These are phyloP conservation scores for Cinchona pubescens DNA, from an alignment of 257 asterid species.

Conservation along the genomic window DNA sequence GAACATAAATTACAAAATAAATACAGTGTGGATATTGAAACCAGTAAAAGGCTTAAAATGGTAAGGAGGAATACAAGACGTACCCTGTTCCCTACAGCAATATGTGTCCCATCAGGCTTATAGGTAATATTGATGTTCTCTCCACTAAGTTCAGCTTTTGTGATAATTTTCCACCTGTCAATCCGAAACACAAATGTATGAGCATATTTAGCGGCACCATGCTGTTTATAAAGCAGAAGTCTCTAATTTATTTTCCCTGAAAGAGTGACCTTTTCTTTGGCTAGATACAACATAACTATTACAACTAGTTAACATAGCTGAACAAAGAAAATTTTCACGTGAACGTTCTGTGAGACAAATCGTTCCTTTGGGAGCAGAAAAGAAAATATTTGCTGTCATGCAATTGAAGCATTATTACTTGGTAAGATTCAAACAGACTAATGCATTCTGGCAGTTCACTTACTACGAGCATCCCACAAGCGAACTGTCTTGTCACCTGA, in stretches of 20 bases:
- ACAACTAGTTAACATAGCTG: neutral
- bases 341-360: neutral
- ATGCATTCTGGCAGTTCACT: constrained; percentile 24
- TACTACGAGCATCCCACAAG: constrained; percentile 99
- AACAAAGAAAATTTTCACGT: neutral
- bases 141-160: constrained; percentile 94
- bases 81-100: constrained; percentile 99
- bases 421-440: neutral
- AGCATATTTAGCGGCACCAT: constrained; percentile 5
- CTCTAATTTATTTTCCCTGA: neutral
- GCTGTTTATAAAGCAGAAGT: neutral
- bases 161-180: constrained; percentile 93
- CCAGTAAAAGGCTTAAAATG: neutral
- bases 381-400: too few species aligned
- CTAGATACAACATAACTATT: neutral
- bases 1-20: neutral
- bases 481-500: constrained; percentile 98
- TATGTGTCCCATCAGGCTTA: constrained; percentile 92
- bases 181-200: constrained; percentile 14
- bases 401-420: neutral
- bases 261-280: neutral
- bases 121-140: constrained; percentile 95
- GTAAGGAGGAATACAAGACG: neutral
- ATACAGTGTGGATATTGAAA: neutral
- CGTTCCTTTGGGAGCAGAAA: neutral